phyloP scores from a whole-genome alignment of 352 stramenopile genomes.

The Phytophthora rubi region DNA sequence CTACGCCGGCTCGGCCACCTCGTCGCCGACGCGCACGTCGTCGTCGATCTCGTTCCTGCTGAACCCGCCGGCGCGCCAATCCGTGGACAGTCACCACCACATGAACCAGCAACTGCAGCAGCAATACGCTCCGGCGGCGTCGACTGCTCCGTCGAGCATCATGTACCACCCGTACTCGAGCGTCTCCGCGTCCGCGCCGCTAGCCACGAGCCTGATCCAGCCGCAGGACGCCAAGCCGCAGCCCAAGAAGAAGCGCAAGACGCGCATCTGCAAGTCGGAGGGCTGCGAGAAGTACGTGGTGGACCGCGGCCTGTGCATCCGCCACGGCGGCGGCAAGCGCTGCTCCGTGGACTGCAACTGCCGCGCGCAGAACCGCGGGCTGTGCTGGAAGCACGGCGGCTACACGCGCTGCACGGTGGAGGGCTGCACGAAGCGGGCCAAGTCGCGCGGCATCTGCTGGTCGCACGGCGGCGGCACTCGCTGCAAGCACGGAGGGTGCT shows the following conservation, averaged over 20 bases:
- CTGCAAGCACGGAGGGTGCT: conserved; percentile 57
- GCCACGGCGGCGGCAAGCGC: conserved; percentile 39
- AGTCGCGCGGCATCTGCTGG: conserved; percentile 82
- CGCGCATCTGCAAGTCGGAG: conserved; percentile 50
- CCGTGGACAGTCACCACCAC: conserved; percentile 6
- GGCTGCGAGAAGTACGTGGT: conserved; percentile 68
- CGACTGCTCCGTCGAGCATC: conserved; percentile 18
- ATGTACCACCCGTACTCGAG: conserved; percentile 39
- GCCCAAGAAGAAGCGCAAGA: conserved; percentile 50
- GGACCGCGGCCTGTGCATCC: conserved; percentile 51
- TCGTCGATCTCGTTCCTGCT: conserved; percentile 47
- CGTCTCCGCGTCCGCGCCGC: conserved; percentile 6
- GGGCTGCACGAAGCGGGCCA: conserved; percentile 51
- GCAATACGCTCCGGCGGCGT: conserved; percentile 10
- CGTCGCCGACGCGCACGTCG: conserved; percentile 26
- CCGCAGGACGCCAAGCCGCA: conserved; percentile 18
- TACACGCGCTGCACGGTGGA: conserved; percentile 61
- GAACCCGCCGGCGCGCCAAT: conserved; percentile 31
- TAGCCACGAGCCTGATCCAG: conserved; percentile 20
- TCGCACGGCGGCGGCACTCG: conserved; percentile 80
- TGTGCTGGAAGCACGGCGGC: conserved; percentile 45
- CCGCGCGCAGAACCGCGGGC: conserved; percentile 60
- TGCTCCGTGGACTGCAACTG: conserved; percentile 59
- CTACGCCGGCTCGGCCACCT: conserved; percentile 18
- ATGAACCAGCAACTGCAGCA: conserved; percentile 14